Conservation (phyloP, 2,329 filamentous ascomycete species). For the Ascochyta lentis region DNA sequence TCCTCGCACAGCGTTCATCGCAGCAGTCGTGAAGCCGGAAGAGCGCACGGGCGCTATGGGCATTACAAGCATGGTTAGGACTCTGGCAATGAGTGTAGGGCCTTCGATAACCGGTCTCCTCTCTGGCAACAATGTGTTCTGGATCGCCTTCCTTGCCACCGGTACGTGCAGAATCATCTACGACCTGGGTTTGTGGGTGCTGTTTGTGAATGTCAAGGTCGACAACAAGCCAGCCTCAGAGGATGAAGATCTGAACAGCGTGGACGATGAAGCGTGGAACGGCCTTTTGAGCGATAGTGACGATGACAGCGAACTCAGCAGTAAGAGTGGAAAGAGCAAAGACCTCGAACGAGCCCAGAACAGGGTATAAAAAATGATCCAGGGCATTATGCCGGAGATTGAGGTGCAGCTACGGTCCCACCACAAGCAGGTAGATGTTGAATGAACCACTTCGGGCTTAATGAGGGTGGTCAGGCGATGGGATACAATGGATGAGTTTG, state of each 20-base stretch:
- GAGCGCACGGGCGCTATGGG: conserved; percentile 76
- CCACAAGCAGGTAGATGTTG: background rate
- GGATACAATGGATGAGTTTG: background rate
- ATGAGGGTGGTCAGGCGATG: background rate
- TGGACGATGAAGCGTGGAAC: conserved; percentile 39
- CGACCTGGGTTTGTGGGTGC: conserved; percentile 47
- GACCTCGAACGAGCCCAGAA: conserved; percentile 23
- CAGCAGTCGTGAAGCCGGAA: conserved; percentile 68
- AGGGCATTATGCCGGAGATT: background rate
- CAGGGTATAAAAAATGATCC: background rate
- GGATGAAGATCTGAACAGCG: conserved; percentile 29
- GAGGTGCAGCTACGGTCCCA: background rate
- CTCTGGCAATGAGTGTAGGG: conserved; percentile 61
- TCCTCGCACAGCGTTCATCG: conserved; percentile 70
- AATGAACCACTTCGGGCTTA: background rate
- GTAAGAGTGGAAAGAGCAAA: conserved; percentile 31
- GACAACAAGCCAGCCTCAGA: conserved; percentile 22
- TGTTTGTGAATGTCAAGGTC: conserved; percentile 48
- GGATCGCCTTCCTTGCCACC: conserved; percentile 48
- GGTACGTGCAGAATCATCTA: conserved; percentile 46
- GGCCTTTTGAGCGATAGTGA: conserved; percentile 41
- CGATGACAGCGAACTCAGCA: conserved; percentile 31
- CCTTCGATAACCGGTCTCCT: conserved; percentile 47
- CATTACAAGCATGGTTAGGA: conserved; percentile 67
- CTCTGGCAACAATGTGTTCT: conserved; percentile 44